Base-by-base conservation (phyloP, 495 filamentous ascomycete species). In the Podospora fimiseda region DNA sequence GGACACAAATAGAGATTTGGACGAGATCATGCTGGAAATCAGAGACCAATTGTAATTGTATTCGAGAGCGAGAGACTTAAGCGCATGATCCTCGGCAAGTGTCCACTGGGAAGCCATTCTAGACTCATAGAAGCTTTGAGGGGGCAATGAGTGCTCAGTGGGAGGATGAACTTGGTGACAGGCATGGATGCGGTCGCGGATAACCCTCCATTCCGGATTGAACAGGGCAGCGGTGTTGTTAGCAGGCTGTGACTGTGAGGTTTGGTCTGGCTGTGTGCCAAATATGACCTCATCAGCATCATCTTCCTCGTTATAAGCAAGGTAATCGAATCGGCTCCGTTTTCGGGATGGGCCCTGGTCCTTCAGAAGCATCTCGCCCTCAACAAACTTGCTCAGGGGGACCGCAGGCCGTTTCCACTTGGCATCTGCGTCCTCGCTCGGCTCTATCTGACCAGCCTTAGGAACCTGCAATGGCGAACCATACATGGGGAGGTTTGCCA, bases 41-140 rank as follows among this genome's bases (percentile, higher is more conserved):
- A 98, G 74, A 9, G 90, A 89, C 93, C 93, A 98, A 63, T 98
- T 97, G 68, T 96, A 96, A 0, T 89, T 87, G 61, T 91, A 95
- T 51, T 96, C 90, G 58, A 89, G 85, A 13, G 95, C 92, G 39
- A 95, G 72, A 19, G 75, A 76, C 46, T 88, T 87, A 18, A 98
- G 75, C 63, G 90, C 87, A 57, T 96, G 88, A 59, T 98, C 93
- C 63, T 98, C 93, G 3, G 83, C 74, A 60, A 79, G 80, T 0
- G 87, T 89, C 93, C 93, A 98, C 59, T 96, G 89, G 16, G 93
- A 96, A 4, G 89, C 83, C 43, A 74, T 78, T 15, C 94, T 77
- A 48, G 74, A 82, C 67, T 98, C 94, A 60, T 91, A 96, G 68
- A 96, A 98, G 37, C 76, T 80, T 58, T 88, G 84, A 15, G 85